phyloP scores from a whole-genome alignment of 2,329 filamentous ascomycete species.

The Saccharata proteae region DNA sequence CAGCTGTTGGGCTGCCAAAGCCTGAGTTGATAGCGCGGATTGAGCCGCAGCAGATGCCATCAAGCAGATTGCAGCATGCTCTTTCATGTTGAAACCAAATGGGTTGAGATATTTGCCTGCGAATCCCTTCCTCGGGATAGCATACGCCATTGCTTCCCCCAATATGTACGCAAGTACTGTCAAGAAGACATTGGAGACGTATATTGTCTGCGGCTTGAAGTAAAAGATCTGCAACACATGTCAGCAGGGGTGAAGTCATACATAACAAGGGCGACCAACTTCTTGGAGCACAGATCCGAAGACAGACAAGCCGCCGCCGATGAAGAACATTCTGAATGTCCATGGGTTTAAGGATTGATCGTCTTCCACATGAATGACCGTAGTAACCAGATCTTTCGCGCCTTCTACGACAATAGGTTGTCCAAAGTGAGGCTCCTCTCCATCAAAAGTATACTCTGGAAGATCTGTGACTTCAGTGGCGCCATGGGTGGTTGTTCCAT shows the following conservation, averaged over 20 bases:
- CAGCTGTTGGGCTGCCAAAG: conserved; percentile 9
- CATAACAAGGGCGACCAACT: neutral
- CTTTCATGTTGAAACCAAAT: conserved; percentile 23
- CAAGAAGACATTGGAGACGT: conserved; percentile 33
- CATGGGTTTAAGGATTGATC: conserved; percentile 1
- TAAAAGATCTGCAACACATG: conserved; percentile 33
- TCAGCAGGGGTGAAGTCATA: conserved; percentile 1
- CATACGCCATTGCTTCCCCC: conserved; percentile 26
- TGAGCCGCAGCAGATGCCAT: conserved; percentile 10
- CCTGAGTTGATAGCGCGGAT: conserved; percentile 7
- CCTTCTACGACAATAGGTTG: neutral
- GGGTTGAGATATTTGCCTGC: conserved; percentile 29
- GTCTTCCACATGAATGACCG: conserved; percentile 2
- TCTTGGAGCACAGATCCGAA: conserved; percentile 23
- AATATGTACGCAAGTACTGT: conserved; percentile 33
- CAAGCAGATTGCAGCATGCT: conserved; percentile 17
- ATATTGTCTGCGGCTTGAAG: conserved; percentile 37
- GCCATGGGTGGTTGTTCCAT: no score
- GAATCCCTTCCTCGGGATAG: conserved; percentile 23
- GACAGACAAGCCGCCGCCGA: conserved; percentile 6
- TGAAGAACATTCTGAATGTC: conserved; percentile 4
- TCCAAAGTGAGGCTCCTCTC: no score
- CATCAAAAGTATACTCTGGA: no score
- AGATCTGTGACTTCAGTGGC: no score
- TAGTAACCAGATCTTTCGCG: conserved; percentile 1